Base-by-base conservation (phyloP, 2,329 filamentous ascomycete species). In the Mariannaea elegans region DNA sequence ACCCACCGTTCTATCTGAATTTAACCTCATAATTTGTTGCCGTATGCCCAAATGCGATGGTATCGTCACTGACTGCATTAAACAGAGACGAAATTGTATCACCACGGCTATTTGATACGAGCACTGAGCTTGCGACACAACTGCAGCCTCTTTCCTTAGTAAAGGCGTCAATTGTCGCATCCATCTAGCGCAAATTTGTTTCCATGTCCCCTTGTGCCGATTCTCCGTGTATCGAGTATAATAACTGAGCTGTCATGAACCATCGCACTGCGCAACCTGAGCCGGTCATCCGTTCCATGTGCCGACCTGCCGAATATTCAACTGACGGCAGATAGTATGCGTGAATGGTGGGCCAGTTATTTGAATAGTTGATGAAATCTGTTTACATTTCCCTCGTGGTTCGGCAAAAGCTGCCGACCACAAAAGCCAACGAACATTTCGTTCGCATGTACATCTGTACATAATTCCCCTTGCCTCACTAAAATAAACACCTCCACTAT, bases 321-420 rank as follows among this genome's bases (percentile, higher is more conserved):
- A 32, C 39, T 36, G 13, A 58, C 31, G 5, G 36, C n/a, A 53
- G 44, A 31, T 27, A 2, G 49, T 39, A 54, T 16, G 56, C 24
- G 56, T 48, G 27, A 29, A 42, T 4, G 41, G 56, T 59, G 56
- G 56, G 44, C 44, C 56, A 29, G n/a, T 29, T 27, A 27, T 31
- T 18, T 48, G 18, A 23, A 24, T 10, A 29, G 32, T 13, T 18
- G 27, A 48, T 47, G 7, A 32, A 48, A 48, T 59, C 53, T 48
- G 42, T 49, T 54, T 54, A 24, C 56, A 49, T 59, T 59, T 49
- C 49, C 49, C 29, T 49, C n/a, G 13, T 31, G 32, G n/a, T 31
- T 27, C 56, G 56, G 56, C 56, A 59, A 44, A 42, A 36, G 16
- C 29, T 59, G 56, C 49, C 56, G 56, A 31, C 14, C 31, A 16